Conservation (phyloP, 2,329 filamentous ascomycete genomes). For the Elsinoe batatas region DNA sequence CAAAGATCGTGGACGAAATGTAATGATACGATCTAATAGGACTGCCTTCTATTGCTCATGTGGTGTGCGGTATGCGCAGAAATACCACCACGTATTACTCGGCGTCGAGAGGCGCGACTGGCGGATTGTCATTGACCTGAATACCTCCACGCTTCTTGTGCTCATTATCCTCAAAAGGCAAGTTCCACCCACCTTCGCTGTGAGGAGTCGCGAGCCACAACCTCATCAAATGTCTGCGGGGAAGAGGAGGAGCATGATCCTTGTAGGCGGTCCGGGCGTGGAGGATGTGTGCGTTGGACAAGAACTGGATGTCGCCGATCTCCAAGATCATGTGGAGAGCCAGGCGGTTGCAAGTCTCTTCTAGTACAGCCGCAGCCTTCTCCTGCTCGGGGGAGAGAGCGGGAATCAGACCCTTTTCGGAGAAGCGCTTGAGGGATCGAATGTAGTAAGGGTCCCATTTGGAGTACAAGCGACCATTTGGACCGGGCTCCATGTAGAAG, state of each 20-base stretch:
- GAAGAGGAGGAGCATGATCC: slow-evolving; percentile 57
- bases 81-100: slow-evolving; percentile 42
- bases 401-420: slow-evolving; percentile 61
- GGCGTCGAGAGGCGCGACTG: slow-evolving; percentile 65
- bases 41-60: neutral
- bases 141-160: slow-evolving; percentile 85
- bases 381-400: slow-evolving; percentile 58
- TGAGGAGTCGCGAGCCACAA: slow-evolving; percentile 79
- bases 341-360: slow-evolving; percentile 63
- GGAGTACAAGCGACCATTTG: slow-evolving; percentile 59
- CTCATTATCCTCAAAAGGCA: slow-evolving; percentile 70
- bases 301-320: slow-evolving; percentile 79
- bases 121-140: slow-evolving; percentile 72
- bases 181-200: slow-evolving; percentile 70
- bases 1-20: neutral
- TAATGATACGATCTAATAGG: neutral
- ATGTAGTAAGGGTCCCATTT: slow-evolving; percentile 92
- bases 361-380: slow-evolving; percentile 59
- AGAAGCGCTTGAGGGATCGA: slow-evolving; percentile 64
- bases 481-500: slow-evolving; percentile 64
- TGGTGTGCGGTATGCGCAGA: too few species aligned
- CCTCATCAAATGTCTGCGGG: slow-evolving; percentile 68
- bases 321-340: slow-evolving; percentile 78
- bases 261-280: slow-evolving; percentile 75
- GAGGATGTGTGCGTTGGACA: slow-evolving; percentile 69